Conservation (phyloP, 805 yeast species). For the Hanseniaspora valbyensis region DNA sequence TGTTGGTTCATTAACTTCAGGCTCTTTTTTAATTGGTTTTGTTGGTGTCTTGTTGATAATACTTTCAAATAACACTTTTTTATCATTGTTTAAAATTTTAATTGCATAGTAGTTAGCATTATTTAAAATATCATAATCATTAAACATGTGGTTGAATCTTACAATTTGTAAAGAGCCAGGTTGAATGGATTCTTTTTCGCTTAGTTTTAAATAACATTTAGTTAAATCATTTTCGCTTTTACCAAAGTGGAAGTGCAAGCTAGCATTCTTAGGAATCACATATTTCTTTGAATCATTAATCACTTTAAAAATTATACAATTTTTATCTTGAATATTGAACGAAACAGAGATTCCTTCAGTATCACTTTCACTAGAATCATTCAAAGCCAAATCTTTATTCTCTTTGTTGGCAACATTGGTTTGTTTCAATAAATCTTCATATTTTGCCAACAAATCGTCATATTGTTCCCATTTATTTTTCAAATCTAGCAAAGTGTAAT, state of each 20-base stretch:
- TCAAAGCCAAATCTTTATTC: neutral
- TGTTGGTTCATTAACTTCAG: neutral
- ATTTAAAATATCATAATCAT: constrained; percentile 7
- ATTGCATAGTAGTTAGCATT: constrained; percentile 3
- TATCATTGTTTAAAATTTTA: constrained; percentile 7
- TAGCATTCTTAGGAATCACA: constrained; percentile 9
- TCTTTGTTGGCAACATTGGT: no score
- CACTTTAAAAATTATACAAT: constrained; percentile 9
- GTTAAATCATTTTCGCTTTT: constrained; percentile 1
- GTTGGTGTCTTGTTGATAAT: neutral
- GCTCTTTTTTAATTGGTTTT: neutral
- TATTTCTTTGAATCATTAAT: constrained; percentile 9
- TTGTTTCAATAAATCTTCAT: neutral
- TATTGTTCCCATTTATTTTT: constrained; percentile 20
- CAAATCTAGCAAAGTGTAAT: constrained; percentile 18
- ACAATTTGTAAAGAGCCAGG: constrained; percentile 11
- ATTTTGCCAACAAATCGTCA: neutral
- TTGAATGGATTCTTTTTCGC: constrained; percentile 5
- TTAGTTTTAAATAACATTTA: constrained; percentile 13
- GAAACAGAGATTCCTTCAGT: constrained; percentile 11
- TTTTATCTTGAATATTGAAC: constrained; percentile 8
- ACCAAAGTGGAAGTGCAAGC: constrained; percentile 13
- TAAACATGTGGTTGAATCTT: constrained; percentile 15
- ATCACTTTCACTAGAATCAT: neutral
- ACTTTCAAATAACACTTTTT: constrained; percentile 5